A percentile compares a stretch with the other conserved stretches of the same genome.
Evolutionary conservation across 2,329 filamentous ascomycete genomes (phyloP).

Genomic region (Ascochyta viciae-villosae): DNA sequence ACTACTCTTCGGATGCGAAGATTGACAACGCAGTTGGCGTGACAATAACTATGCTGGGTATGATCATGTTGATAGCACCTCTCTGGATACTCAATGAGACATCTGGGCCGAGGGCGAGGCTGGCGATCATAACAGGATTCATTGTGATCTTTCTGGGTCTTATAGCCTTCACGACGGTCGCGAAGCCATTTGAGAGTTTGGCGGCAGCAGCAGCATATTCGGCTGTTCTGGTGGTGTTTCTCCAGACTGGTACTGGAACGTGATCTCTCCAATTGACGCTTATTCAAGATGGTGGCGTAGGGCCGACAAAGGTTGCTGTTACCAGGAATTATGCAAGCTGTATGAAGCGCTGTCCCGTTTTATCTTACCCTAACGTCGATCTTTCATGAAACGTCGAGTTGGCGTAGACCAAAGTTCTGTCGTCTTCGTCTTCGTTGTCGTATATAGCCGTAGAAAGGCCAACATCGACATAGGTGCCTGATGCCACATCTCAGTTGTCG

Average conservation of each 20-base stretch:
- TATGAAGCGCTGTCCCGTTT: no score
- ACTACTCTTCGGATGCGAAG: not conserved
- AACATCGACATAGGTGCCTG: conserved; percentile 6
- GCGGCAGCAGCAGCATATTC: conserved; percentile 2
- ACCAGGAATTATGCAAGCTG: no score
- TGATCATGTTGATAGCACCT: not conserved
- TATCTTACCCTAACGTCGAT: no score
- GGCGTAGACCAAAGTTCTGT: not conserved
- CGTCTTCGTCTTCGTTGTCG: not conserved
- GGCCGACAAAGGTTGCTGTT: no score
- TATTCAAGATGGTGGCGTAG: no score
- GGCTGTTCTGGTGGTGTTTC: not conserved
- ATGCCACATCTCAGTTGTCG: no score
- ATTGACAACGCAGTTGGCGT: not conserved
- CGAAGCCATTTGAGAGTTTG: not conserved
- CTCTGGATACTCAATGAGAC: not conserved
- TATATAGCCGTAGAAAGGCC: not conserved
- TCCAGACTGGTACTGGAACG: not conserved
- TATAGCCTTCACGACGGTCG: not conserved
- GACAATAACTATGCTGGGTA: not conserved
- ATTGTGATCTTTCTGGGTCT: not conserved
- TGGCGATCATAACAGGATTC: not conserved
- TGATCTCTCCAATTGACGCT: no score
- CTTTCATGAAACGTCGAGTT: no score
- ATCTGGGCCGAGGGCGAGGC: not conserved